phyloP scores from a whole-genome alignment of 345 rosid genomes.

The Ceriops zippeliana region DNA sequence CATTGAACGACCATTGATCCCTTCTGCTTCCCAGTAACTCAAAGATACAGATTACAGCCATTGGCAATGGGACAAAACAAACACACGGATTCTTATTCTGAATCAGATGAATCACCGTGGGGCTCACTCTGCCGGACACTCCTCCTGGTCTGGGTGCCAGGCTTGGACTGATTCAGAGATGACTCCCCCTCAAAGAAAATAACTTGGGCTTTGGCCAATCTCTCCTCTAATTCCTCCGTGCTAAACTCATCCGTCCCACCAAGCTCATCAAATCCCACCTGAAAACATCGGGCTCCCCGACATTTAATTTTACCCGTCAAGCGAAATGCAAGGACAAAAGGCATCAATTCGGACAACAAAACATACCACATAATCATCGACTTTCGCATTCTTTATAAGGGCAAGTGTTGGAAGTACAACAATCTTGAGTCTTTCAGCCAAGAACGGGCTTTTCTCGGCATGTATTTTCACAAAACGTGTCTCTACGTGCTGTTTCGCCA shows the following conservation, averaged over 20 bases:
- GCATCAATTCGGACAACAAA: neutral
- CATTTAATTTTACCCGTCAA: neutral
- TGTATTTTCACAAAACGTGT: constrained; percentile 88
- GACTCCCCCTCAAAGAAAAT: constrained; percentile 81
- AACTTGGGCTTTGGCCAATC: constrained; percentile 84
- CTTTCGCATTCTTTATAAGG: constrained; percentile 90
- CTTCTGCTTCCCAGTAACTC: too few relatives aligned
- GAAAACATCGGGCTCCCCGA: neutral
- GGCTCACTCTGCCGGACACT: constrained; percentile 60
- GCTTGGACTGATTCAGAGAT: constrained; percentile 44
- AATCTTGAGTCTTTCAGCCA: constrained; percentile 91
- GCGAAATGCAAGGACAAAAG: neutral
- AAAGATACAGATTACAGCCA: too few relatives aligned
- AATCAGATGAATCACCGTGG: constrained; percentile 23
- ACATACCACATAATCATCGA: constrained; percentile 93
- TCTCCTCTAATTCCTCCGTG: constrained; percentile 87
- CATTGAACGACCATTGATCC: too few relatives aligned
- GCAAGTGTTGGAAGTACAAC: constrained; percentile 93
- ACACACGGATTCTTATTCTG: constrained; percentile 13
- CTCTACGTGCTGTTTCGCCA: constrained; percentile 92
- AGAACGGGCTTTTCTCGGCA: constrained; percentile 98
- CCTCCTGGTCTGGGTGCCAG: constrained; percentile 49
- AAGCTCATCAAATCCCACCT: constrained; percentile 96
- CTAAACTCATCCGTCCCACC: constrained; percentile 94
- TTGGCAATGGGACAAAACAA: too few relatives aligned